Conservation (phyloP, 139 green algal genomes). For the Deuterostichococcus epilithicus region DNA sequence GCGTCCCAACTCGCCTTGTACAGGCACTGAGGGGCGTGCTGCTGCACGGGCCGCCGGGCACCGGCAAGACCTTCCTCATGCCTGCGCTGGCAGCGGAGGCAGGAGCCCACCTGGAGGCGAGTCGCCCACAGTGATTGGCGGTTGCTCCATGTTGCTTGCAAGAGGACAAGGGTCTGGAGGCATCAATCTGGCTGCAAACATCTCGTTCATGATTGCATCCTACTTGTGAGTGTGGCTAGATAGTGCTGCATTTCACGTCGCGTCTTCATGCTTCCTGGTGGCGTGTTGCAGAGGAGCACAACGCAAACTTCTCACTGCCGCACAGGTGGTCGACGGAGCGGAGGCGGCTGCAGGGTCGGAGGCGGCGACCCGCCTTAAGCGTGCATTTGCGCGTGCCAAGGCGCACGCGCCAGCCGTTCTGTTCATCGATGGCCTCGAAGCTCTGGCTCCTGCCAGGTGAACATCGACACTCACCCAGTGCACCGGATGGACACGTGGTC, state of each 20-base stretch:
- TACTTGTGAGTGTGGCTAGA: too few species aligned
- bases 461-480: too few species aligned
- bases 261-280: too few species aligned
- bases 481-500: too few species aligned
- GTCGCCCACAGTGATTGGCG: too few species aligned
- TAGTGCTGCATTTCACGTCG: too few species aligned
- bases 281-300: too few species aligned
- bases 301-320: too few species aligned
- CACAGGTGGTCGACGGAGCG: conserved; percentile 6
- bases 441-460: background rate
- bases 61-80: conserved; percentile 13
- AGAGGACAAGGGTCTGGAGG: too few species aligned
- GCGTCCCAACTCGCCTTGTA: background rate
- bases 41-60: conserved; percentile 13
- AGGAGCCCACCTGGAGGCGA: background rate
- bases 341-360: background rate
- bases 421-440: background rate
- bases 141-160: too few species aligned
- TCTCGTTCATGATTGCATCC: too few species aligned
- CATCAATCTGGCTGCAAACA: too few species aligned
- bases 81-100: conserved; percentile 3
- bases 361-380: background rate
- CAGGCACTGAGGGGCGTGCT: conserved; percentile 5
- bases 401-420: background rate
- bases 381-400: background rate